A percentile compares a stretch with the other conserved stretches of the same genome.
Conservation (phyloP, 352 stramenopile genomes). For the Globisporangium orthogonon region DNA sequence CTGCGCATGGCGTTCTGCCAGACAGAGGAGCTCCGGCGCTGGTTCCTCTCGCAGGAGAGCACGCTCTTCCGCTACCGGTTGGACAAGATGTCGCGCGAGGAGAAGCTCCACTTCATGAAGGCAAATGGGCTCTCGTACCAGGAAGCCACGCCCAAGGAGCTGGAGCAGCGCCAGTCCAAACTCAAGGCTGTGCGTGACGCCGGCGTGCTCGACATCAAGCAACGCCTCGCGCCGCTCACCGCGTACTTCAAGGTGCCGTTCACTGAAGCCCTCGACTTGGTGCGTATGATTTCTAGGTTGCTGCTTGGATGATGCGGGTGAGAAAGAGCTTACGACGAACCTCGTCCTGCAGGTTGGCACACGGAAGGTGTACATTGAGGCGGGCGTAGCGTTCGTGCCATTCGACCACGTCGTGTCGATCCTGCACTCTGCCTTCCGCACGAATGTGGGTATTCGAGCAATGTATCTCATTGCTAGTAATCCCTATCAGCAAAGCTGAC, state of each 20-base stretch:
- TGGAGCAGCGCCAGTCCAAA: slow-evolving; percentile 52
- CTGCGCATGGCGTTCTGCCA: slow-evolving; percentile 96
- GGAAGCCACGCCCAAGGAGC: slow-evolving; percentile 55
- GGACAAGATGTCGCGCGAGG: slow-evolving; percentile 87
- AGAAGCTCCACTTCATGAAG: slow-evolving; percentile 87
- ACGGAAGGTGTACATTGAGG: slow-evolving; percentile 92
- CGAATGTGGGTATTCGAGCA: slow-evolving; percentile 34
- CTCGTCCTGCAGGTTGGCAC: slow-evolving; percentile 29
- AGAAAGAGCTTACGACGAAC: neutral
- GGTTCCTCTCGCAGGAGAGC: slow-evolving; percentile 96
- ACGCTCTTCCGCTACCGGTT: slow-evolving; percentile 91
- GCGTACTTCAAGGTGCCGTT: slow-evolving; percentile 97
- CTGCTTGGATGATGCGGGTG: too few species aligned
- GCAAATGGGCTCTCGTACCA: slow-evolving; percentile 77
- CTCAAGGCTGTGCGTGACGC: slow-evolving; percentile 69
- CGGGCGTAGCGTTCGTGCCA: slow-evolving; percentile 94
- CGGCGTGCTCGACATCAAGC: slow-evolving; percentile 34
- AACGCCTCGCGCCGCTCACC: slow-evolving; percentile 39
- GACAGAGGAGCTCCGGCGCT: slow-evolving; percentile 95
- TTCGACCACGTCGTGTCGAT: slow-evolving; percentile 94
- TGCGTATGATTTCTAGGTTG: slow-evolving; percentile 21
- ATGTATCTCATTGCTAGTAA: neutral
- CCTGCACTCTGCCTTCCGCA: slow-evolving; percentile 90
- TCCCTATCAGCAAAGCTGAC: neutral
- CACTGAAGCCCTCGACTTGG: slow-evolving; percentile 92